Base-by-base conservation (phyloP, 1,284 basidiomycete species). In the Pisolithus thermaeus region DNA sequence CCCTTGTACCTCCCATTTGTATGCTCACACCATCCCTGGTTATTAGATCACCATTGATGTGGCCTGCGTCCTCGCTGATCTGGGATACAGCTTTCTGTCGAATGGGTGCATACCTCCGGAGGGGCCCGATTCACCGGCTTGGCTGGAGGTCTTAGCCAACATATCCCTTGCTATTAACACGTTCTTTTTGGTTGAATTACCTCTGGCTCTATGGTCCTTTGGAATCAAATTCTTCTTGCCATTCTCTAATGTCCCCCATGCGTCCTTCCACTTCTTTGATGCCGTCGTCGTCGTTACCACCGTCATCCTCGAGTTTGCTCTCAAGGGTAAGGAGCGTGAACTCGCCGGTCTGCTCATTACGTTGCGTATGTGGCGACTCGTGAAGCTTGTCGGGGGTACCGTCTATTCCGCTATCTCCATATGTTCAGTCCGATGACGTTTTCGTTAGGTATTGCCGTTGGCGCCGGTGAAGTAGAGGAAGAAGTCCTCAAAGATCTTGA, bases 371-470 rank as follows among this genome's bases (percentile, higher is more conserved):
- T 90, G 88, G 87, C 75, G 89, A 30, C 70, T 90, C 23, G 77
- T 91, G 27, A 88, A 90, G 62, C 72, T 90, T 11, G 83, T 89
- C 20, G 84, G 84, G 75, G 86, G 87, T 88, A 56, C 61, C 71
- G 59, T 30, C 50, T 32, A 48, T 45, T 54, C 43, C 49, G 42
- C 48, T 36, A 32, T 23, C 20, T 27, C 12, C 45, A 7, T 37
- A 45, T 46, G 14, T 28, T 11, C 46, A 20, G 4, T 36, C 46
- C 56, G 51, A 56, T 53, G 27, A 42, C 25, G 35, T 56, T 45
- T 22, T 47, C 16, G 50, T 53, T 56, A 89, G 87, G 87, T 36
- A 76, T 89, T 44, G 80, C 87, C 2, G 78, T 88, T 23, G 83
- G 85, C n/a, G 80, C 83, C 0, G 83, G 79, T n/a, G 85, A 87